Conservation (phyloP, 148 eudicot species). For the Rhododendron kiyosumense region DNA sequence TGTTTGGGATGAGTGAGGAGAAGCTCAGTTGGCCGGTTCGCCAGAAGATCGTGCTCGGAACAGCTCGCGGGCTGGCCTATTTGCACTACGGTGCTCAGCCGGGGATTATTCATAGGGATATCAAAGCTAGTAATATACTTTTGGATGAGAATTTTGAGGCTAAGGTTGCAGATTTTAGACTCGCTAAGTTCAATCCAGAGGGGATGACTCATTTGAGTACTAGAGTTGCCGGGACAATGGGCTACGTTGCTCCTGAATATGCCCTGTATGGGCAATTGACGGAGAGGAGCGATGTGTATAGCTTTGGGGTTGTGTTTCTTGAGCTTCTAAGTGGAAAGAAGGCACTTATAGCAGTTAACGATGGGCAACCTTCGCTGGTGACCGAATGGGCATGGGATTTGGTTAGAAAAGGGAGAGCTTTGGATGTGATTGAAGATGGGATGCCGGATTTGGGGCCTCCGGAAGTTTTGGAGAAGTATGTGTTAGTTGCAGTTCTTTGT, state of each 20-base stretch:
- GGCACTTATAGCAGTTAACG: conserved; percentile 44
- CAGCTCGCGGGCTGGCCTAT: conserved; percentile 77
- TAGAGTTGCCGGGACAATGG: conserved; percentile 88
- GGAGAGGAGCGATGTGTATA: conserved; percentile 80
- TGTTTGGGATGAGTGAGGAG: conserved; percentile 27
- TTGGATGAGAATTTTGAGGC: conserved; percentile 76
- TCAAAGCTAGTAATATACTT: conserved; percentile 74
- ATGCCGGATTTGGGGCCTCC: conserved; percentile 56
- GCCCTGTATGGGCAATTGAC: conserved; percentile 86
- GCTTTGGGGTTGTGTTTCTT: conserved; percentile 79
- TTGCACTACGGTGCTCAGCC: conserved; percentile 83
- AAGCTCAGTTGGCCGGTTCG: conserved; percentile 72
- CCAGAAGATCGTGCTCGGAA: conserved; percentile 68
- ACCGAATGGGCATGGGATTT: conserved; percentile 93
- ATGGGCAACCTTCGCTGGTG: conserved; percentile 55
- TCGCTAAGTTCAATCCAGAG: conserved; percentile 81
- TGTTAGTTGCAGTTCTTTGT: conserved; percentile 70
- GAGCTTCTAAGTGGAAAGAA: conserved; percentile 88
- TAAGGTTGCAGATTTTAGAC: conserved; percentile 76
- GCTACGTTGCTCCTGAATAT: conserved; percentile 89
- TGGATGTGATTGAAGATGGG: conserved; percentile 63
- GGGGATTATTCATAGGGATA: conserved; percentile 69
- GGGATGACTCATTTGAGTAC: conserved; percentile 88
- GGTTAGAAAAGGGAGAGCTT: conserved; percentile 52
- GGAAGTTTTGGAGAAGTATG: conserved; percentile 74